Conservation (phyloP, 148 eudicot species). For the Limonium bicolor region DNA sequence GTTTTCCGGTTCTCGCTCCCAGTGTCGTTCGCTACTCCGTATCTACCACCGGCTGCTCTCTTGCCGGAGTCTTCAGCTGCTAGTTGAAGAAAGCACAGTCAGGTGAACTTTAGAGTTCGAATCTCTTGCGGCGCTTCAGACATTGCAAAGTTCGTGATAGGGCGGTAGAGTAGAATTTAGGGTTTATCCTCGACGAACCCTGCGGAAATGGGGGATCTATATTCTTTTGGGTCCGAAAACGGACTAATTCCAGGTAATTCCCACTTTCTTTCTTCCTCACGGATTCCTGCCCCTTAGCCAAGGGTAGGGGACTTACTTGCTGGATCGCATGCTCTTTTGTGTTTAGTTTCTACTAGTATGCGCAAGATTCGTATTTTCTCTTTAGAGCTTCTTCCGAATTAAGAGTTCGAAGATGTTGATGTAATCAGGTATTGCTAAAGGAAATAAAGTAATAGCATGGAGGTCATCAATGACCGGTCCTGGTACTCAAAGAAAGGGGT, state of each 20-base stretch:
- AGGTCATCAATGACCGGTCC: not conserved
- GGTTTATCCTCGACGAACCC: too few species aligned
- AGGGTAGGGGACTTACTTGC: not conserved
- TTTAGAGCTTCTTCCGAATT: not conserved
- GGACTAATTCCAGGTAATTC: constrained; percentile 1
- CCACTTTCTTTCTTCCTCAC: not conserved
- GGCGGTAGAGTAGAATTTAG: too few species aligned
- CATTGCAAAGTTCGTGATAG: too few species aligned
- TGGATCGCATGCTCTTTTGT: not conserved
- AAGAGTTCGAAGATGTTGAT: not conserved
- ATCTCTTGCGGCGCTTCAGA: too few species aligned
- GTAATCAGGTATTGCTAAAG: constrained; percentile 1
- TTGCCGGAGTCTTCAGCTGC: too few species aligned
- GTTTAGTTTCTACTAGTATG: not conserved
- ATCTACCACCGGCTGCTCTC: too few species aligned
- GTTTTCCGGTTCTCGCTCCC: too few species aligned
- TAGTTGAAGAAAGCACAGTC: too few species aligned
- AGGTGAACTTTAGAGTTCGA: too few species aligned
- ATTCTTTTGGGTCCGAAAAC: not conserved
- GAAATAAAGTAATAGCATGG: not conserved
- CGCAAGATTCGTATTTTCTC: not conserved
- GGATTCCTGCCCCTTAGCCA: not conserved
- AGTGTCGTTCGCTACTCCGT: too few species aligned
- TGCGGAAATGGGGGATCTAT: constrained; percentile 1
- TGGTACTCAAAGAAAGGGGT: constrained; percentile 4